Evolutionary conservation across 139 green algal genomes (phyloP), one percentile per base, ranked within the genome.

Genomic region (Chlamydomonas schloesseri): DNA sequence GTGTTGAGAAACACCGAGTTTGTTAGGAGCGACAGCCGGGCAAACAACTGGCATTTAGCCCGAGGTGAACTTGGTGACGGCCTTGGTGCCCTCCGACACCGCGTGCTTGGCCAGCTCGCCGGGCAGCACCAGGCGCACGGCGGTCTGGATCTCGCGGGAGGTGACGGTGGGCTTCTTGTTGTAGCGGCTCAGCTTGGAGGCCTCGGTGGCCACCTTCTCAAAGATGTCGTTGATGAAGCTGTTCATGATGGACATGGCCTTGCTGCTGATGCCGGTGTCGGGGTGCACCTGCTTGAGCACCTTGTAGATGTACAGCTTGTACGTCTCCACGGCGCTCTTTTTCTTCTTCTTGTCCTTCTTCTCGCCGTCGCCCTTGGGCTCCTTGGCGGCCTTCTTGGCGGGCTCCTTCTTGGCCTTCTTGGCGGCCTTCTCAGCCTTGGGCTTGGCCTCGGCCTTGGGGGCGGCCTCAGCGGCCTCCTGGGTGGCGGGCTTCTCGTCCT

Each of bases 251-350:
- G 89, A 96, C 95, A 99, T 99, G 71, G 97, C 97, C 96, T 99
- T 99, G 93, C 90, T 96, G 91, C 90, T 96, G 90, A 99, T 98
- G 85, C 96, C 96, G 73, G 96, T 99, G 93, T 99, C 97, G 67
- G 97, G 97, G 94, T 99, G 97, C 87, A 99, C 96, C 88, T 92
- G 84, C 81, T 92, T 98, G 33, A 96, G 89, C 77, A 99, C 97
- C 94, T 98, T 98, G 96, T 99, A 99, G 93, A 99, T 99, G 94
- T 99, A 99, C 75, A 99, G 98, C 95, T 99, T 99, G 97, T 98
- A 99, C 77, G 95, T 98, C 93, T 98, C 96, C 91, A 50, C 42
- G 42, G 42, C 42, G 42, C 42, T 50, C 42, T 24, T 87, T 89
- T 91, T 94, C 36, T 47, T 60, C 87, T 96, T 97, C 75, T 71